Percentiles rank a stretch among this genome's conserved stretches.
Evolutionary conservation across 2,329 filamentous ascomycete genomes (phyloP).

Genomic region (Dactylellina drechsleri): DNA sequence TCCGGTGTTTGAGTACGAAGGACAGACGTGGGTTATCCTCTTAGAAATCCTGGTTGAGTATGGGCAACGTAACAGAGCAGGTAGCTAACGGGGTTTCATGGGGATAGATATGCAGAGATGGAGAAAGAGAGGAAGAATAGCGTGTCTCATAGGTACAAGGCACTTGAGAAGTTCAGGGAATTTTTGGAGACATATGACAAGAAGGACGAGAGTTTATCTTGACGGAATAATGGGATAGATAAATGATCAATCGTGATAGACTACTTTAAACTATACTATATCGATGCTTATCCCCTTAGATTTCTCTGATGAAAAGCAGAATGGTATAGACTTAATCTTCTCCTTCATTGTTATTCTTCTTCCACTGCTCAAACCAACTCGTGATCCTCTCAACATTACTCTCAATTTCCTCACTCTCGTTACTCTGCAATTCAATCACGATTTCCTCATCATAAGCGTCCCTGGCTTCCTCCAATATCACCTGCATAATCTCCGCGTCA

Average conservation of each 20-base stretch:
- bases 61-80: neutral
- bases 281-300: neutral
- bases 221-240: too few relatives aligned
- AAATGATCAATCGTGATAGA: too few relatives aligned
- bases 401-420: slow-evolving; percentile 85
- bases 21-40: slow-evolving; percentile 71
- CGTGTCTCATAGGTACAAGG: slow-evolving; percentile 88
- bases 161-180: slow-evolving; percentile 83
- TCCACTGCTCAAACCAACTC: slow-evolving; percentile 85
- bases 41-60: too few relatives aligned
- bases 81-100: neutral
- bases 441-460: slow-evolving; percentile 88
- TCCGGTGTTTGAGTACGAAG: slow-evolving; percentile 91
- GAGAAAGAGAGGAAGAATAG: slow-evolving; percentile 85
- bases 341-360: slow-evolving; percentile 68
- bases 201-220: slow-evolving; percentile 7
- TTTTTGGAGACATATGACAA: slow-evolving; percentile 73
- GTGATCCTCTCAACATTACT: slow-evolving; percentile 85
- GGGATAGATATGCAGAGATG: slow-evolving; percentile 86
- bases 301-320: neutral
- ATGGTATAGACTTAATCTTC: slow-evolving; percentile 24
- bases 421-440: slow-evolving; percentile 87
- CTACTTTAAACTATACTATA: too few relatives aligned
- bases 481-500: slow-evolving; percentile 97
- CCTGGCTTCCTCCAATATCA: slow-evolving; percentile 86